phyloP scores from a whole-genome alignment of 2,329 filamentous ascomycete species.

The Boeremia lycopersici region DNA sequence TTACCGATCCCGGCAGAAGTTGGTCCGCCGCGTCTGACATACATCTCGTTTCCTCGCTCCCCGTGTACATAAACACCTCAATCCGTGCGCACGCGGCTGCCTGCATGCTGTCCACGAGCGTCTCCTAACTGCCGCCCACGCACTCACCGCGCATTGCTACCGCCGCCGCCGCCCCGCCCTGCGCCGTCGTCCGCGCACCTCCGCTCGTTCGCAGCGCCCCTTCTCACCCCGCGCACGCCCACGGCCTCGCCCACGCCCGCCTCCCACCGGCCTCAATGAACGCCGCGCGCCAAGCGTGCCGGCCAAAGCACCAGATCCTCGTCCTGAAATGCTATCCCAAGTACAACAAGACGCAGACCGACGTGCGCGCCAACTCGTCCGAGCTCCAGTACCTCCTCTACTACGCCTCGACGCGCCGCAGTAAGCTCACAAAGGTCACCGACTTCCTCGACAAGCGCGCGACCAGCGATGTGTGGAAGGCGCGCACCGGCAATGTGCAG shows the following conservation, averaged over 20 bases:
- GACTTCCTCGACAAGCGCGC: conserved; percentile 94
- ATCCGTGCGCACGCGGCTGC: not conserved
- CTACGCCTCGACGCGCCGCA: conserved; percentile 91
- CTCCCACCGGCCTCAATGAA: conserved; percentile 52
- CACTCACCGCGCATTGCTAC: not conserved
- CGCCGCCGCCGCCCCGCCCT: not conserved
- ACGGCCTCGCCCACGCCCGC: not conserved
- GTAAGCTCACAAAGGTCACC: conserved; percentile 95
- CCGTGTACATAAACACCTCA: not conserved
- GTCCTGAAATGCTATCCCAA: conserved; percentile 96
- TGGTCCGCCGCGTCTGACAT: conserved; percentile 14
- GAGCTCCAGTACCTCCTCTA: conserved; percentile 97
- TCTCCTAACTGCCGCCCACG: not conserved
- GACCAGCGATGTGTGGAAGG: conserved; percentile 86
- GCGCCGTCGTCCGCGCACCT: not conserved
- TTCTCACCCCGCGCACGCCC: not conserved
- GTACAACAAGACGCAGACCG: conserved; percentile 82
- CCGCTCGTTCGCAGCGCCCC: conserved; percentile 2
- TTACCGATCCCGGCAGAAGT: conserved; percentile 6
- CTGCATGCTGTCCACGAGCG: conserved; percentile 1
- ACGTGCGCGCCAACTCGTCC: conserved; percentile 94
- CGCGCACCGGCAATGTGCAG: conserved; percentile 88
- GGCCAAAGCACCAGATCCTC: conserved; percentile 95
- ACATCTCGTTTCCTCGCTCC: not conserved
- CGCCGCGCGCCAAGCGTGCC: conserved; percentile 65